Base-by-base conservation (phyloP, 1,284 basidiomycete species). In the Cryptococcus floricola region DNA sequence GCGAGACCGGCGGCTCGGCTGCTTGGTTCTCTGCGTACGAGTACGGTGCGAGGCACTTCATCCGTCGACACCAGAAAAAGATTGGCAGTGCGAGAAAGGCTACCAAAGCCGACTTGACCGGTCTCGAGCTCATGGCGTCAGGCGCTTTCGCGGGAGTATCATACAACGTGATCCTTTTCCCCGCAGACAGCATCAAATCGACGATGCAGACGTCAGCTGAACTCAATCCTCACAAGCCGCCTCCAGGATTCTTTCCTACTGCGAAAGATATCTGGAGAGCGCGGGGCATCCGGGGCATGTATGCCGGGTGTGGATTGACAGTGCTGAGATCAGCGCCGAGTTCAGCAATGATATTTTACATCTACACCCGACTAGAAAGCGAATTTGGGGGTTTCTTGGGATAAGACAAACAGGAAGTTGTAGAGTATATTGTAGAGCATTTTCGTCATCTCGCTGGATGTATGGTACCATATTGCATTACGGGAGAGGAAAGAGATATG, bases 221-320 rank as follows among this genome's bases (percentile, higher is more conserved):
- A 77, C 81, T 97, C 60, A 80, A 86, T 9, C 86, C 87, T 2
- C 68, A 76, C 34, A 74, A 78, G 31, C 72, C 68, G 56, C 58
- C 77, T 58, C 57, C 68, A 42, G 81, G 86, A 8, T 97, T 97
- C 68, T 71, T 83, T 47, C 80, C 81, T 41, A 89, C 87, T n/a
- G 85, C 85, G 19, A 80, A 75, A 63, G 84, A 84, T 62, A 87
- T 98, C 79, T 96, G 88, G 68, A 76, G 66, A 31, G 83, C 82
- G 14, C 84, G 89, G 68, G 95, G 95, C 0, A 63, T 97, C 8
- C 81, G 80, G 50, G 95, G 94, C 0, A 77, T 98, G 59, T 98
- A 98, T 77, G 90, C 92, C 13, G 91, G 95, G n/a, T 93, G 92
- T 74, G 94, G 91, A 6, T 85, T 98, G 65, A 98, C 95, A 0